A percentile compares a stretch with the other conserved stretches of the same genome.
phyloP scores from a whole-genome alignment of 1,284 basidiomycete genomes.

The Ceratobasidium sp. region DNA sequence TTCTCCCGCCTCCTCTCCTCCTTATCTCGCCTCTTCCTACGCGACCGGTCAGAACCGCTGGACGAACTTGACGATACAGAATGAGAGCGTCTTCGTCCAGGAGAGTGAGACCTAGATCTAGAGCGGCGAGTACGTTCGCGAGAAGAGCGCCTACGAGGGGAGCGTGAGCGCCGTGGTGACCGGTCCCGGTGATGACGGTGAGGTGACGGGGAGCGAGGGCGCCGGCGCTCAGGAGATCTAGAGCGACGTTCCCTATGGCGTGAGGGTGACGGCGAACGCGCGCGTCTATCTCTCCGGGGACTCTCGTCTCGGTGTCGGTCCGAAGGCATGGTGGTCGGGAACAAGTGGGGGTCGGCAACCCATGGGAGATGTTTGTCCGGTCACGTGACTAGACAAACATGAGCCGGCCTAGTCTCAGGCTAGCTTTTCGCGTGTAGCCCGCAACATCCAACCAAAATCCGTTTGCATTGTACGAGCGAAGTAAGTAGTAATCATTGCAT shows the following conservation, averaged over 20 bases:
- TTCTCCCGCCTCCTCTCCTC: constrained; percentile 63
- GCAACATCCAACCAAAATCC: too few species aligned
- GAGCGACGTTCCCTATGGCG: constrained; percentile 13
- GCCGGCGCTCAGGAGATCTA: constrained; percentile 37
- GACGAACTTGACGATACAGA: not conserved
- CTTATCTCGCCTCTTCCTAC: constrained; percentile 59
- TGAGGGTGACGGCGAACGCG: not conserved
- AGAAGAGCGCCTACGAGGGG: constrained; percentile 27
- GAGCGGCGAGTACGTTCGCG: constrained; percentile 9
- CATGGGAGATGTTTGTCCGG: too few species aligned
- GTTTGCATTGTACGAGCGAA: too few species aligned
- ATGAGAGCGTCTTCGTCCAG: not conserved
- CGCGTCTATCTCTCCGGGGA: constrained; percentile 14
- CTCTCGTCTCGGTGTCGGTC: constrained; percentile 11
- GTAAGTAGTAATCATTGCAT: too few species aligned
- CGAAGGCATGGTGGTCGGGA: constrained; percentile 15
- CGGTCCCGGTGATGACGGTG: constrained; percentile 1
- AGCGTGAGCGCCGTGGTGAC: constrained; percentile 30
- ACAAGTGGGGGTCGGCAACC: too few species aligned
- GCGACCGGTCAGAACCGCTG: constrained; percentile 2
- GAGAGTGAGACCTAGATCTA: constrained; percentile 6
- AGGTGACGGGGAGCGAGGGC: constrained; percentile 47
- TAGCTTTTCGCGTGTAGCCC: too few species aligned
- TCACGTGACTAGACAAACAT: too few species aligned
- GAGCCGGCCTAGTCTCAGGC: too few species aligned